Conservation (phyloP, 495 filamentous ascomycete species). For the Neurospora pannonica region DNA sequence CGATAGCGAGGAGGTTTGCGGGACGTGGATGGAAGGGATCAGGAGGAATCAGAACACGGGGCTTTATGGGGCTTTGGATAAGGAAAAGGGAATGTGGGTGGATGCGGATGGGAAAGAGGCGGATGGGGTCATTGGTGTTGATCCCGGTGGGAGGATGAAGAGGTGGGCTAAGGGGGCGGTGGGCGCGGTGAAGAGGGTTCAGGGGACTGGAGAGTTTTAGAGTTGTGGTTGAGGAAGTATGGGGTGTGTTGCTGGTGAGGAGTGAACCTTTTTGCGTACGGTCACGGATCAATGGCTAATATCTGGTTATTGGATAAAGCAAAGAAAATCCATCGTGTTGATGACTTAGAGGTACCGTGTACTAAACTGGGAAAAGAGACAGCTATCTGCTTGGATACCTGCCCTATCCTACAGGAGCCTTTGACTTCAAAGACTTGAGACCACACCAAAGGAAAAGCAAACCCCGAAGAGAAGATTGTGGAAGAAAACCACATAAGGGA, state of each 20-base stretch:
- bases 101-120: conserved; percentile 47
- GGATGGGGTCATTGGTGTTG: conserved; percentile 48
- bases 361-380: neutral
- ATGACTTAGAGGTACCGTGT: neutral
- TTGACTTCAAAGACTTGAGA: neutral
- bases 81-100: conserved; percentile 51
- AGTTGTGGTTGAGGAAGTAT: neutral
- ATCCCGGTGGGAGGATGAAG: conserved; percentile 48
- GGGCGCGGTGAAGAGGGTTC: conserved; percentile 52
- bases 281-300: neutral
- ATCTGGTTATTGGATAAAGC: neutral
- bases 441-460: neutral
- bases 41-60: conserved; percentile 62
- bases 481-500: neutral
- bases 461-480: neutral
- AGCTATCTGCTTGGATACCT: neutral
- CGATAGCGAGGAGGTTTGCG: conserved; percentile 51
- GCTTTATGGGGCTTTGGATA: conserved; percentile 46
- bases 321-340: neutral
- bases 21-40: conserved; percentile 52
- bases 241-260: neutral
- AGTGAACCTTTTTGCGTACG: neutral
- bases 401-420: neutral
- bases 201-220: conserved; percentile 51
- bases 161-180: conserved; percentile 53